A percentile compares a stretch with the other conserved stretches of the same genome.
Conservation (phyloP, 1,284 basidiomycete genomes). For the Melampsora americana region DNA sequence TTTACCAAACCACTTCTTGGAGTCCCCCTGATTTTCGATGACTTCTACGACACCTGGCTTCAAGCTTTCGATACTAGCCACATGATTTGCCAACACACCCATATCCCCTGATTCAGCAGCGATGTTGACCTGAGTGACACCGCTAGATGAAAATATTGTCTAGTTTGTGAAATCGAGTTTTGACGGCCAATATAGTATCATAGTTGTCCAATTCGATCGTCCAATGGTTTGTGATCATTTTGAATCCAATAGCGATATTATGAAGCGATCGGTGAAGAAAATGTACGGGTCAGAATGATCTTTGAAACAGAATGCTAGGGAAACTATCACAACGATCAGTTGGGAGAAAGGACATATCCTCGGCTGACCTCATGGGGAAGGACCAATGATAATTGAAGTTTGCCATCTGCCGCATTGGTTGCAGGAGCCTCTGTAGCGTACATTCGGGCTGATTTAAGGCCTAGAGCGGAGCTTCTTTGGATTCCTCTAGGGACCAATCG, state of each 20-base stretch:
- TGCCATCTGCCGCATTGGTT: constrained; percentile 59
- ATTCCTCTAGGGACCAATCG: background rate
- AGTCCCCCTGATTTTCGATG: constrained; percentile 69
- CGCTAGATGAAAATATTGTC: constrained; percentile 79
- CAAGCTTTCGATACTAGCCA: constrained; percentile 85
- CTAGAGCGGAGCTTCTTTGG: background rate
- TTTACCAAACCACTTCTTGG: constrained; percentile 95
- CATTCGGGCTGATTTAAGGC: background rate
- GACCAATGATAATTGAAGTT: constrained; percentile 81
- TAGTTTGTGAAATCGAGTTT: constrained; percentile 52
- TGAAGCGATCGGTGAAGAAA: too few relatives aligned
- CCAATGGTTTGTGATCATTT: too few relatives aligned
- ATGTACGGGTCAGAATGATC: background rate
- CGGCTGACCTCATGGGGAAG: constrained; percentile 83
- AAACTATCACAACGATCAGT: background rate
- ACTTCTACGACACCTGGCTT: constrained; percentile 90
- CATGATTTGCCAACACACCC: constrained; percentile 96
- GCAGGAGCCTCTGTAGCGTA: constrained; percentile 38
- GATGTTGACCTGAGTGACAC: constrained; percentile 90
- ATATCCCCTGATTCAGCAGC: constrained; percentile 92
- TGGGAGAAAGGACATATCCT: background rate
- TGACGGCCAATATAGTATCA: too few relatives aligned
- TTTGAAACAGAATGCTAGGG: background rate
- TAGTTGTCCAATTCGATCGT: too few relatives aligned
- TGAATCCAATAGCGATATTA: too few relatives aligned